A percentile compares a stretch with the other conserved stretches of the same genome.
Evolutionary conservation across 371 early-diverging fungal species (phyloP).

Genomic region (Mortierella sp.): DNA sequence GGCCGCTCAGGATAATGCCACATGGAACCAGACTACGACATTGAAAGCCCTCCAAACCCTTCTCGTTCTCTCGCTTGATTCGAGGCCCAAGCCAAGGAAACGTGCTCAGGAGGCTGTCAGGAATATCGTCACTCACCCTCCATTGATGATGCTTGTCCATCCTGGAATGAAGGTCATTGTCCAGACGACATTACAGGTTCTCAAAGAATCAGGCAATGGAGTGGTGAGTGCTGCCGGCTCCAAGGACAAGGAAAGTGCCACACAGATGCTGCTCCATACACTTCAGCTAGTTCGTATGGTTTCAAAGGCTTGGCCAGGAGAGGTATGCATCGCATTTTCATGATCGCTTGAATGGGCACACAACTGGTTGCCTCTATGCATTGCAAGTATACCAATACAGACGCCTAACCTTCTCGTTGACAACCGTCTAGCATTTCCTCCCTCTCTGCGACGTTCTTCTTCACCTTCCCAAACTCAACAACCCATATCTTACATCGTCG

Average conservation of each 20-base stretch:
- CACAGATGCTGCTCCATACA: constrained; percentile 69
- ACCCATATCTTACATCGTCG: constrained; percentile 82
- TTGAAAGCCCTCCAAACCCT: constrained; percentile 79
- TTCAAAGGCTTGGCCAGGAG: constrained; percentile 78
- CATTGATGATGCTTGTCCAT: constrained; percentile 80
- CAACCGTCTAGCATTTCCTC: constrained; percentile 66
- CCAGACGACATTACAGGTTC: constrained; percentile 75
- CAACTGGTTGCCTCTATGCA: neutral
- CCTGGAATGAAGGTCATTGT: constrained; percentile 82
- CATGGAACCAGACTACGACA: constrained; percentile 77
- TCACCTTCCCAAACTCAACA: constrained; percentile 84
- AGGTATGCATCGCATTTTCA: constrained; percentile 49
- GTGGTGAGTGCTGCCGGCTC: constrained; percentile 71
- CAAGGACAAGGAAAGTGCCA: constrained; percentile 51
- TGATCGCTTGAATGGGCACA: neutral
- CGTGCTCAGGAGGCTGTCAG: constrained; percentile 87
- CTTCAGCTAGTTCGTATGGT: constrained; percentile 81
- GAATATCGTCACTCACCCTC: constrained; percentile 74
- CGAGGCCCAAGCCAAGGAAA: constrained; percentile 91
- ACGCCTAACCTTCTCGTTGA: too few species aligned
- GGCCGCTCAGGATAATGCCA: constrained; percentile 77
- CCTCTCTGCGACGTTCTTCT: constrained; percentile 81
- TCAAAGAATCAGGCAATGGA: constrained; percentile 75
- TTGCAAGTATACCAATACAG: too few species aligned
- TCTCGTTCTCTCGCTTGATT: constrained; percentile 81